Evolutionary conservation across 1,139 yeast species (phyloP).

Genomic region (Pneumocystis sp.): DNA sequence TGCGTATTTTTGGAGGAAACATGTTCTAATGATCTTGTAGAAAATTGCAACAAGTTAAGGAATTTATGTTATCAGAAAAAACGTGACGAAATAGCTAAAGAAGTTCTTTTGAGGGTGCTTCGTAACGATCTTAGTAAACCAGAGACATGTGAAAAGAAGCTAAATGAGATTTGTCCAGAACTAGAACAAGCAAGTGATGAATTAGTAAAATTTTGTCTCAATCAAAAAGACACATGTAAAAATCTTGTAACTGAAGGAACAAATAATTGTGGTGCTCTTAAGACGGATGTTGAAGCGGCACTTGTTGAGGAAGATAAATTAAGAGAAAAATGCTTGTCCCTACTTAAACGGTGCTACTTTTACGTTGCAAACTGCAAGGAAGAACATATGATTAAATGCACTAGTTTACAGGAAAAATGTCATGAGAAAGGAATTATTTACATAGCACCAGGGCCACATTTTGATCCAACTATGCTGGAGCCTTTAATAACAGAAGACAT

Average conservation of each 20-base stretch:
- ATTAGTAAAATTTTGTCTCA: neutral
- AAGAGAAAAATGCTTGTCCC: neutral
- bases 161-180: neutral
- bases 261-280: neutral
- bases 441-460: neutral
- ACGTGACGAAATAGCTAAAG: neutral
- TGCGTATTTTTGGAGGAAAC: neutral
- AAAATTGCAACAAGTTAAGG: neutral
- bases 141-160: neutral
- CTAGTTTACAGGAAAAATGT: neutral
- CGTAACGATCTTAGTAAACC: neutral
- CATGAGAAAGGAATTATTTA: neutral
- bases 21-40: neutral
- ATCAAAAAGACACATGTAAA: neutral
- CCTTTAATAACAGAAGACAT: neutral
- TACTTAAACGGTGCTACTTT: neutral
- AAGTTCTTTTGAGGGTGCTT: neutral
- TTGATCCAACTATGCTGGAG: neutral
- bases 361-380: neutral
- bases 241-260: neutral
- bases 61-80: neutral
- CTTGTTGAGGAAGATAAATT: neutral
- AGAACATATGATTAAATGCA: neutral
- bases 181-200: neutral
- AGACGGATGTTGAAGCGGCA: neutral